These are phyloP conservation scores for Centrapalus pauciflorus DNA, from an alignment of 129 eudicot genomes.

Conservation along the genomic window DNA sequence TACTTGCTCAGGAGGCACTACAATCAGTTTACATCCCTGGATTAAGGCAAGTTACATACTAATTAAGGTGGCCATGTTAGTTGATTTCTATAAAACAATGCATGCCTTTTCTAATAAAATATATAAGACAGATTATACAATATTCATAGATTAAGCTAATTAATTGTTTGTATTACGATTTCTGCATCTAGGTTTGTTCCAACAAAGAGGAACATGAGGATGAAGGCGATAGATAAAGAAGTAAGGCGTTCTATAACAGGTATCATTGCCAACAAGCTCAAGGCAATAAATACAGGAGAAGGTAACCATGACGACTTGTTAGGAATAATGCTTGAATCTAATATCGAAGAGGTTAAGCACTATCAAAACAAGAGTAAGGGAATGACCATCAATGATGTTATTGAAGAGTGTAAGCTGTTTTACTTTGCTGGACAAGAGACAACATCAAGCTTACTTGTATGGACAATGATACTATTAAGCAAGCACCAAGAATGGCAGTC, in stretches of 20 bases:
- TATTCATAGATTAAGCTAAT: not conserved
- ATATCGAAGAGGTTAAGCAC: slow-evolving; percentile 20
- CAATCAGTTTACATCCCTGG: slow-evolving; percentile 32
- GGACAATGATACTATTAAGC: slow-evolving; percentile 34
- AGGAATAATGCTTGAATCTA: slow-evolving; percentile 31
- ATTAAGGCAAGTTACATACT: not conserved
- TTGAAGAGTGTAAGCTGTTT: slow-evolving; percentile 36
- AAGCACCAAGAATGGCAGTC: slow-evolving; percentile 34
- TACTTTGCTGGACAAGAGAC: slow-evolving; percentile 47
- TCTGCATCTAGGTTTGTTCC: slow-evolving; percentile 29
- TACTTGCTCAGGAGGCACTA: slow-evolving; percentile 7
- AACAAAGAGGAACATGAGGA: slow-evolving; percentile 37
- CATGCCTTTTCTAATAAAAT: not conserved
- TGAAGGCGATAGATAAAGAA: slow-evolving; percentile 31
- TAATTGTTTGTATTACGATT: not conserved
- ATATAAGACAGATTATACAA: not conserved
- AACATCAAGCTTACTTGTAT: slow-evolving; percentile 31
- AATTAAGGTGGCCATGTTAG: not conserved
- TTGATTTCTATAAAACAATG: not conserved
- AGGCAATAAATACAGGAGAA: slow-evolving; percentile 24
- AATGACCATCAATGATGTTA: slow-evolving; percentile 28
- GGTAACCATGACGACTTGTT: slow-evolving; percentile 20
- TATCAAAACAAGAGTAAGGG: slow-evolving; percentile 21
- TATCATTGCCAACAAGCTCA: slow-evolving; percentile 20
- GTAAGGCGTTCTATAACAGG: slow-evolving; percentile 4